Evolutionary conservation across 768 basidiomycete species (phyloP), one percentile per base, ranked within the genome.

Genomic region (Lactifluus echinatus): DNA sequence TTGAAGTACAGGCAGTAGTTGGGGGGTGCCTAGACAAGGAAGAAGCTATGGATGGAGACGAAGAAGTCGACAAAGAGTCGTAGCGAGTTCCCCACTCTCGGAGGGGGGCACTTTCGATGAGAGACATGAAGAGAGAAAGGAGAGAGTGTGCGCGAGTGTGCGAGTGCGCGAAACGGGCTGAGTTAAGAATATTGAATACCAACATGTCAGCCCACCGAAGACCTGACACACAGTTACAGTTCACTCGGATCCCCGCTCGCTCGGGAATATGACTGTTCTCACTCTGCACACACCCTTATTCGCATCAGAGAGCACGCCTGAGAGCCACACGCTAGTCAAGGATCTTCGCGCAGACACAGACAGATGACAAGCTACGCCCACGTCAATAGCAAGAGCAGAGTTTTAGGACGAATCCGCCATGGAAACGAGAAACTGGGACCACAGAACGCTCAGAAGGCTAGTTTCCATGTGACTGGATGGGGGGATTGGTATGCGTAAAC

Each of bases 81-180:
- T 83, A 87, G 66, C 85, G 84, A 63, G 83, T 84, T 40, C 85
- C 85, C 86, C 86, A 87, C 57, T 80, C 68, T 54, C 82, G 75
- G 55, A 72, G 67, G 40, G 67, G 72, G 62, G 68, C 67, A 53
- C 66, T 65, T 60, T 66, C 63, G 65, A 76, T 78, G 56, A 68
- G 74, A 53, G 77, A 74, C 79, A 79, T 82, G 63, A 36, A 40
- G 36, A 26, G 43, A 44, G 39, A 34, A 31, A 29, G 14, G 55
- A 42, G 55, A 48, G 24, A 42, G 19, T 28, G 19, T 12, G 23
- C 52, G 28, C 49, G 34, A 37, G 28, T 50, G 39, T 8, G 26
- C 11, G 40, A 19, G 17, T 10, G 46, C 19, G 45, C 24, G 56
- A 56, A 37, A 39, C n/a, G n/a, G 53, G 23, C 54, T 37, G 54